Conservation (phyloP, 202 grass and related monocot genomes). For the Hordeum pubiflorum region DNA sequence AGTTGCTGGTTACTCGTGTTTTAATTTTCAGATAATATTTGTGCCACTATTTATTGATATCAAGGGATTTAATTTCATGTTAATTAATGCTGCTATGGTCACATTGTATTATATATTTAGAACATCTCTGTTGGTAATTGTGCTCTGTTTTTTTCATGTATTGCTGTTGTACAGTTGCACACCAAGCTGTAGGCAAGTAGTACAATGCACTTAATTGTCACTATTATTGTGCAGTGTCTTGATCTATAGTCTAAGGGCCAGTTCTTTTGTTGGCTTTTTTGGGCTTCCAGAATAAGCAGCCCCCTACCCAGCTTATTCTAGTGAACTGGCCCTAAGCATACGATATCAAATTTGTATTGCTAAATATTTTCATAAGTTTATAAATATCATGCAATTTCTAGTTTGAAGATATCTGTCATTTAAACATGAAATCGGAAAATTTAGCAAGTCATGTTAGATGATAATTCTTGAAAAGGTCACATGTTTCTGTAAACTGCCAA, state of each 20-base stretch:
- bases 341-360: not conserved
- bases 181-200: not conserved
- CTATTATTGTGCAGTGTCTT: not conserved
- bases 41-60: constrained; percentile 1
- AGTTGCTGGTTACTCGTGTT: not conserved
- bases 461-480: not conserved
- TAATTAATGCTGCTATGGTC: not conserved
- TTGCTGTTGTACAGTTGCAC: not conserved
- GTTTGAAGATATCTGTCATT: not conserved
- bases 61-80: not conserved
- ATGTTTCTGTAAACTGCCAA: not conserved
- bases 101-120: not conserved
- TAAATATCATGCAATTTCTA: not conserved
- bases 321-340: too few relatives aligned
- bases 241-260: constrained; percentile 8
- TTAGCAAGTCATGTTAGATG: too few relatives aligned
- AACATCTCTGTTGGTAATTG: not conserved
- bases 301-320: too few relatives aligned
- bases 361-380: not conserved
- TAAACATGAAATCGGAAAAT: not conserved
- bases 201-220: not conserved
- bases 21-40: not conserved
- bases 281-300: too few relatives aligned
- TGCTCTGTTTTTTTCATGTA: not conserved
- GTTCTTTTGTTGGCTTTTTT: too few relatives aligned